phyloP scores from a whole-genome alignment of 768 basidiomycete genomes.

The Podaxis rugospora region DNA sequence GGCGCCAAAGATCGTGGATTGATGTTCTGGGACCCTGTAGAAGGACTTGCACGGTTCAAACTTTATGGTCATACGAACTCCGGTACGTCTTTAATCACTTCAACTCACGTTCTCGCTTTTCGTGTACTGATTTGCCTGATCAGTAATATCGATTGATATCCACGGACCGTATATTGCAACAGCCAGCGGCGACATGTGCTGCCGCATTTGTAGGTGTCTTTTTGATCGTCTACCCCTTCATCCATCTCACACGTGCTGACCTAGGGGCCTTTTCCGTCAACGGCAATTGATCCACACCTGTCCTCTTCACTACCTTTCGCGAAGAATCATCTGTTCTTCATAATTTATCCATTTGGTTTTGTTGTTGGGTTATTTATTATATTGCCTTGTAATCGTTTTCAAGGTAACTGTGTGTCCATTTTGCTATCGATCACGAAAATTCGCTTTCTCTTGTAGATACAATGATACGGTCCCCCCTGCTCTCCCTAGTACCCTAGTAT shows the following conservation, averaged over 20 bases:
- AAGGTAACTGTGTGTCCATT: neutral
- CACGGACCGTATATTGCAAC: conserved; percentile 47
- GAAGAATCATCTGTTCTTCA: neutral
- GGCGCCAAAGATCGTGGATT: conserved; percentile 95
- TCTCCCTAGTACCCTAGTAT: neutral
- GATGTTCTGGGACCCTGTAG: conserved; percentile 86
- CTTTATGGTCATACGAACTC: conserved; percentile 70
- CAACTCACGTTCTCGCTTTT: neutral
- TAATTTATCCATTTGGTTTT: neutral
- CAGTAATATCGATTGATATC: conserved; percentile 49
- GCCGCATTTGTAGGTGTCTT: conserved; percentile 45
- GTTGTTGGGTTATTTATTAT: neutral
- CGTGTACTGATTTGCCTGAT: neutral
- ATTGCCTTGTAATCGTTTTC: neutral
- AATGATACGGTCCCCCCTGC: neutral
- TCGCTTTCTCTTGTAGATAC: neutral
- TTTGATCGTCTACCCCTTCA: neutral
- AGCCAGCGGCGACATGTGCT: conserved; percentile 51
- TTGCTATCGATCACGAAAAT: neutral
- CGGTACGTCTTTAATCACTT: conserved; percentile 28
- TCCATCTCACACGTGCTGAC: neutral
- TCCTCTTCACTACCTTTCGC: neutral
- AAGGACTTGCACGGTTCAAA: conserved; percentile 83
- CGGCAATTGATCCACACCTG: neutral
- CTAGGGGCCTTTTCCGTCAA: neutral